A percentile compares a stretch with the other conserved stretches of the same genome.
phyloP scores from a whole-genome alignment of 768 basidiomycete species.

The Ramaria rubella region DNA sequence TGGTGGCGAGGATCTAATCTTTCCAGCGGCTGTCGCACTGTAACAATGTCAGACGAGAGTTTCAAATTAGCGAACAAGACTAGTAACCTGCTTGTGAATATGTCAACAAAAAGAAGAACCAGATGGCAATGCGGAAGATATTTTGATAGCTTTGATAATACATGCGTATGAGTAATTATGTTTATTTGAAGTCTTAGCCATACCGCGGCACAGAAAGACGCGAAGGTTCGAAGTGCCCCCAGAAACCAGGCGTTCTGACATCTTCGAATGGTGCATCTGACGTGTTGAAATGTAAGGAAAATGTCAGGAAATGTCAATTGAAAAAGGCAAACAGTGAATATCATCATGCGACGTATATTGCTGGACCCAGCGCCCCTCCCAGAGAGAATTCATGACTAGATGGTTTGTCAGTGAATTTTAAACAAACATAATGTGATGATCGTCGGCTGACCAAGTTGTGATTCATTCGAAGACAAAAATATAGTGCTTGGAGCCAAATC shows the following conservation, averaged over 20 bases:
- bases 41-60: not conserved
- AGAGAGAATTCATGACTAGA: slow-evolving; percentile 72
- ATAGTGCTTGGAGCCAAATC: slow-evolving; percentile 45
- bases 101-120: slow-evolving; percentile 69
- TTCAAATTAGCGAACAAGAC: not conserved
- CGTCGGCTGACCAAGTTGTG: slow-evolving; percentile 63
- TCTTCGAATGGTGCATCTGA: slow-evolving; percentile 66
- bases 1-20: slow-evolving; percentile 47
- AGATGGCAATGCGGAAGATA: slow-evolving; percentile 66
- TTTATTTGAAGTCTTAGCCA: not conserved
- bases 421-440: not conserved
- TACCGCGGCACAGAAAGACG: slow-evolving; percentile 77
- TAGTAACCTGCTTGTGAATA: slow-evolving; percentile 78
- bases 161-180: not conserved
- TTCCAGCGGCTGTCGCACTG: slow-evolving; percentile 75
- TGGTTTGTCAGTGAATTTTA: not conserved
- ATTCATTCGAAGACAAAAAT: slow-evolving; percentile 80
- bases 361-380: slow-evolving; percentile 80
- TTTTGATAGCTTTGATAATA: slow-evolving; percentile 68
- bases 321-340: slow-evolving; percentile 61
- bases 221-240: slow-evolving; percentile 67
- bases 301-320: not conserved
- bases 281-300: slow-evolving; percentile 10
- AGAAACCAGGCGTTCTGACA: slow-evolving; percentile 46
- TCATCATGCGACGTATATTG: slow-evolving; percentile 65